Base-by-base conservation (phyloP, 2,329 filamentous ascomycete genomes). In the Penicillium sp. region DNA sequence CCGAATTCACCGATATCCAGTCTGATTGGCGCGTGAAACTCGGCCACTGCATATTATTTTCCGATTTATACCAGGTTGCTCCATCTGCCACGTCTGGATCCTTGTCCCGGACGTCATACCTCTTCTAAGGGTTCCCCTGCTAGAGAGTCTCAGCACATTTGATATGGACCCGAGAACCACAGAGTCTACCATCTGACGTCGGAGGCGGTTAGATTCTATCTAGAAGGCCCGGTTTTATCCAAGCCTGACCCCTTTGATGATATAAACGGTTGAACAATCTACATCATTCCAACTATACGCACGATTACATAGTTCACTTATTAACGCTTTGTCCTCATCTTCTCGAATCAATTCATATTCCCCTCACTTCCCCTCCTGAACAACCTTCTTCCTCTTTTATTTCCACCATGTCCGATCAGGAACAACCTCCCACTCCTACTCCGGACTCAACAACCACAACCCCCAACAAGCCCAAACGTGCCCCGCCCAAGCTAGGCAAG, bases 381-480 rank as follows among this genome's bases (percentile, higher is more conserved):
- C 41, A 35, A 24, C 24, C 40, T 38, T 53, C 43, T 45, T 56
- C 33, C 52, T 59, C 48, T 54, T 55, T 51, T 58, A 52, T 53
- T 61, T 56, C 39, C 59, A 63, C 39, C 29, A 65, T 66, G 63
- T 57, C 63, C 54, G 62, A 65, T 54, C 62, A 63, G 35, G 57
- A 62, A 37, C 43, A 47, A 48, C 46, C 55, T 32, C 51, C 57
- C 37, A 59, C 52, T 31, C 48, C 53, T 17, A 61, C 54, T 19
- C 55, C 57, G 21, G 53, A 59, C 22, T 50, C 57, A 4, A 44
- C 49, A 24, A 43, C 44, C 34, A 48, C 52, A 22, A 59, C 53
- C 31, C 56, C 57, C 37, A 58, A 53, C 49, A 65, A 62, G 55
- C 60, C 55, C 15, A 65, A 59, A 43, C 57, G 57, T 55, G 37